Base-by-base conservation (phyloP, 2,329 filamentous ascomycete species). In the Apiospora saccharicola region DNA sequence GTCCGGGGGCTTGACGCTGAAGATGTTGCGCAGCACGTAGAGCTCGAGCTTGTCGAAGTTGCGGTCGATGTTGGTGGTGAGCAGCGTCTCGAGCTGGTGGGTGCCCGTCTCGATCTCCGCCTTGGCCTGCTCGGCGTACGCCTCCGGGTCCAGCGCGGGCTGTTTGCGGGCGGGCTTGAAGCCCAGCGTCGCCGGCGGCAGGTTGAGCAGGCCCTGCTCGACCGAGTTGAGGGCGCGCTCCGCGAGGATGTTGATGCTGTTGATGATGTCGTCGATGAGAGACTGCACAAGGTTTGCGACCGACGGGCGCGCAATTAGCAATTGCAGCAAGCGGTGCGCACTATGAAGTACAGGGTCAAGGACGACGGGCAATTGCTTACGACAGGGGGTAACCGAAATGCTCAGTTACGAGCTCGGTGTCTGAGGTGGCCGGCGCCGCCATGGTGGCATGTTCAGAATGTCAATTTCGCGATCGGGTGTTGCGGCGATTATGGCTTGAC, bases 241-340 rank as follows among this genome's bases (percentile, higher is more conserved):
- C 79, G 96, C 93, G 78, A 98, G 90, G 79, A 96, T 94, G 85
- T 98, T 99, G 82, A 98, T 91, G 71, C 93, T 93, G 86, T 98
- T 98, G 85, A 98, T 98, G 78, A 98, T 95, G 84, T 98, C 96
- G 89, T 99, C 96, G 79, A 99, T 93, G 57, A 99, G 90, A 74
- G 93, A 93, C 95, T 98, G 78, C 37, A n/a, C n/a, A n/a, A 64
- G 22, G 61, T n/a, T 49, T 57, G 47, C n/a, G 30, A 22, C 8
- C 10, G 37, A n/a, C n/a, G 37, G 37, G 30, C n/a, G 16, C 68
- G n/a, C n/a, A n/a, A 26, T 69, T 49, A 69, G 67, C 67, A 30
- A 69, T 37, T n/a, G 44, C 49, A 41, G 14, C 26, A 68, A 41
- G 14, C 26, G 26, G 34, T 37, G 67, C 3, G 6, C 13, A 47